These are phyloP conservation scores for Sistotremastrum niveocremeum DNA, from an alignment of 768 basidiomycete species.

Conservation along the genomic window DNA sequence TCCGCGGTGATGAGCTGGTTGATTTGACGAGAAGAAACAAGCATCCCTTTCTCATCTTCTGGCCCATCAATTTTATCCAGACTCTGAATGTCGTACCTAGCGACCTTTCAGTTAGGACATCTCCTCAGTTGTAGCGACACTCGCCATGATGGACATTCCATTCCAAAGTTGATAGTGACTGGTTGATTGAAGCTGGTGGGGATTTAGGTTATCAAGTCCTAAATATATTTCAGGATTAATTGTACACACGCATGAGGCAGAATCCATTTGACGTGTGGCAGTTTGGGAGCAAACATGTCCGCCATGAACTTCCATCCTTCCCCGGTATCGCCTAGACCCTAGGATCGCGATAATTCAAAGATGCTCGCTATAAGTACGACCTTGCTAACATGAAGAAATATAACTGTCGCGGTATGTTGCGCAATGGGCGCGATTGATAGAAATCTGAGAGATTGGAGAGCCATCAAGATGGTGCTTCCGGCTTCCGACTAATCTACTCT, in stretches of 20 bases:
- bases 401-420: conserved; percentile 75
- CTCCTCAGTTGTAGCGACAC: conserved; percentile 4
- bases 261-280: conserved; percentile 80
- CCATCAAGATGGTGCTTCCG: conserved; percentile 4
- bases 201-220: conserved; percentile 6
- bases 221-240: neutral
- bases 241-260: conserved; percentile 56
- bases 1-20: conserved; percentile 63
- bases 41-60: conserved; percentile 74
- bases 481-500: neutral
- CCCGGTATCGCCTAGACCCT: conserved; percentile 71
- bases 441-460: conserved; percentile 27
- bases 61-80: conserved; percentile 38
- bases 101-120: neutral
- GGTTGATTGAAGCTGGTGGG: conserved; percentile 34
- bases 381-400: conserved; percentile 72
- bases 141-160: conserved; percentile 67
- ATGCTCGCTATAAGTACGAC: conserved; percentile 2
- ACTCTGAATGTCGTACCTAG: conserved; percentile 65
- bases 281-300: conserved; percentile 43
- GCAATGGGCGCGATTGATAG: conserved; percentile 38
- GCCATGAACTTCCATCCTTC: conserved; percentile 69
- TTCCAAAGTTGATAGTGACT: conserved; percentile 65
- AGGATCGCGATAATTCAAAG: neutral
- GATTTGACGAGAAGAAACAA: conserved; percentile 44